Base-by-base conservation (phyloP, 192 early-diverging fungal species). In the Cladochytrium replicatum region DNA sequence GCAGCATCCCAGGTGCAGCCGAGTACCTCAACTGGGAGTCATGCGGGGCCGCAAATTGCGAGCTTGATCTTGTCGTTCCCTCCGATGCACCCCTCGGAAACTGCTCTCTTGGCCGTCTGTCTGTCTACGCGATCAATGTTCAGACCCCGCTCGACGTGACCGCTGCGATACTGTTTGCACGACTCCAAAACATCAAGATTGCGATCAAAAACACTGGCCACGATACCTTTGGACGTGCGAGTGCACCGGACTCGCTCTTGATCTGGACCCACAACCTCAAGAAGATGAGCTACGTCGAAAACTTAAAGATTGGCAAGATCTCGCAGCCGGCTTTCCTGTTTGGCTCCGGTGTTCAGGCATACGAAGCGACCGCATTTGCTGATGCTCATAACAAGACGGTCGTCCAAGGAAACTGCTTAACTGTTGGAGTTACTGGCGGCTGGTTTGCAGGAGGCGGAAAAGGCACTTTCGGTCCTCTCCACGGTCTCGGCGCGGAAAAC, bases 201-300 rank as follows among this genome's bases (percentile, higher is more conserved):
- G 75, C 52, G 23, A 60, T 78, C 34, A 77, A 78, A 48, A 75
- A 75, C 43, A 69, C 76, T 5, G 76, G 76, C 0, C 75, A 78
- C 40, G 71, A 74, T 26, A 65, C 29, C 21, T 40, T 57, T 2
- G 75, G 76, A 4, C 58, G 72, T 8, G 66, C 57, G 29, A 71
- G 54, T 0, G 77, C 56, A 6, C 37, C 71, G 1, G 58, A 55
- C 2, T 62, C 75, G 6, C 31, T 78, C 27, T 63, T 41, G 5
- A 46, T 78, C 4, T 78, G 72, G 72, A 59, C 60, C 6, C 52
- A 60, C 27, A 25, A 64, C 40, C 50, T 78, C 53, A 57, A 64
- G 9, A 23, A 56, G 2, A 68, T 71, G 6, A 15, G 32, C 0
- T 52, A 66, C 28, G 27, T 23, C 17, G 43, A 64, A 13, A 13